These are phyloP conservation scores for Nicotiana attenuata DNA, from an alignment of 257 asterid genomes.

Conservation along the genomic window DNA sequence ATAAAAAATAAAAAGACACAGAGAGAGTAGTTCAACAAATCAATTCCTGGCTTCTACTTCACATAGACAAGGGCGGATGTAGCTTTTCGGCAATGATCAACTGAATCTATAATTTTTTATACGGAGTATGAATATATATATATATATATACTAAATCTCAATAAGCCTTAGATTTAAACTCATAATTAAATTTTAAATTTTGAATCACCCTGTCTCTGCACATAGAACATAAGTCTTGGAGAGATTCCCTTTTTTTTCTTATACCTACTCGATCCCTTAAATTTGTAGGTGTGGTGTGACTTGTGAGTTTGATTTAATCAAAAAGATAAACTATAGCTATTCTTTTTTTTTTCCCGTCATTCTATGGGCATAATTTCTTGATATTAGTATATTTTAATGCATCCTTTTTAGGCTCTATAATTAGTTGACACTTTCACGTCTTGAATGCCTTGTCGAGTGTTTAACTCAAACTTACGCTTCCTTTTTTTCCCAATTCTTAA, in stretches of 20 bases:
- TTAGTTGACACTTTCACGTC: neutral
- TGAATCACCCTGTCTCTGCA: too few relatives aligned
- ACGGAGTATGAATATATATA: too few relatives aligned
- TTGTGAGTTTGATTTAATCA: neutral
- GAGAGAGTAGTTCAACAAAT: neutral
- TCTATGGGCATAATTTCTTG: neutral
- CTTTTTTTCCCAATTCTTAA: neutral
- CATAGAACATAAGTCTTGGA: neutral
- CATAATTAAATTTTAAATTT: too few relatives aligned
- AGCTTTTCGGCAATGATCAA: too few relatives aligned
- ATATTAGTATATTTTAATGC: neutral
- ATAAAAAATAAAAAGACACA: neutral
- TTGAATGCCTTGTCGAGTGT: neutral
- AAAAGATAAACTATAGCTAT: neutral
- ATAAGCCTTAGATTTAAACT: too few relatives aligned
- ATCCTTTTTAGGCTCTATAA: neutral
- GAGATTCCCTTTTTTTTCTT: neutral
- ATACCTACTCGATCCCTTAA: neutral
- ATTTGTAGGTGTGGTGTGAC: neutral
- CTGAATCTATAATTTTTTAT: too few relatives aligned
- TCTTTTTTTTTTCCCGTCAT: neutral
- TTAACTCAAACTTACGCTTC: neutral
- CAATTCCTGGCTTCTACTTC: neutral
- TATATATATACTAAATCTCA: rapidly evolving
- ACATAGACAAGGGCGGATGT: neutral